Conservation (phyloP, 306 rosid genomes). For the Vigna reflexopilosa region DNA sequence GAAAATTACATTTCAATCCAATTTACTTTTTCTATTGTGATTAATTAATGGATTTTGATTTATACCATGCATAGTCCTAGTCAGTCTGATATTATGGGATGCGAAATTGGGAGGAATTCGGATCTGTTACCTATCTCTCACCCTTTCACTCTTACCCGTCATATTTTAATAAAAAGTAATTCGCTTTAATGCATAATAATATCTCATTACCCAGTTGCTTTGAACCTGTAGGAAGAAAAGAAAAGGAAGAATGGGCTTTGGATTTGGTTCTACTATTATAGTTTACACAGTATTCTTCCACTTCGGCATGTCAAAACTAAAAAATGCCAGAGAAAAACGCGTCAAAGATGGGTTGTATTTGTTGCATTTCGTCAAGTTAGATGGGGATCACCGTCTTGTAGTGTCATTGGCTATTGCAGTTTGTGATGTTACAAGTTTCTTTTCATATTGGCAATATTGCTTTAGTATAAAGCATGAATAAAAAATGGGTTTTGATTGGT, state of each 20-base stretch:
- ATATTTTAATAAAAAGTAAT: background rate
- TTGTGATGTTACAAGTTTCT: background rate
- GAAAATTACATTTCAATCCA: conserved; percentile 10
- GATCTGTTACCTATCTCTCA: too few species aligned
- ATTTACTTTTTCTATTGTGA: too few species aligned
- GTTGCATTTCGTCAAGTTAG: conserved; percentile 9
- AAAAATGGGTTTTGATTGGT: conserved; percentile 9
- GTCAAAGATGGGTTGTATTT: conserved; percentile 28
- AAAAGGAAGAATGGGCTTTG: conserved; percentile 26
- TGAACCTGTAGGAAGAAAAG: background rate
- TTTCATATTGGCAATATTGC: background rate
- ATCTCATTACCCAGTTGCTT: background rate
- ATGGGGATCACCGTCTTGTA: conserved; percentile 40
- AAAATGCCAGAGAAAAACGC: conserved; percentile 47
- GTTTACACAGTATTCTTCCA: conserved; percentile 39
- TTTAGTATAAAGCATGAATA: background rate
- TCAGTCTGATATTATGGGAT: too few species aligned
- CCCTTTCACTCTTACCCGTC: too few species aligned
- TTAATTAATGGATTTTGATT: too few species aligned
- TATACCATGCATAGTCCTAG: too few species aligned
- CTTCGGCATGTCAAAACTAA: conserved; percentile 21
- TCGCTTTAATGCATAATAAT: background rate
- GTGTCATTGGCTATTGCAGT: conserved; percentile 23
- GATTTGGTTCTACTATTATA: conserved; percentile 13
- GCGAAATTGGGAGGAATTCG: too few species aligned